These are phyloP conservation scores for Termitomyces sp. DNA, from an alignment of 768 basidiomycete genomes.

Conservation along the genomic window DNA sequence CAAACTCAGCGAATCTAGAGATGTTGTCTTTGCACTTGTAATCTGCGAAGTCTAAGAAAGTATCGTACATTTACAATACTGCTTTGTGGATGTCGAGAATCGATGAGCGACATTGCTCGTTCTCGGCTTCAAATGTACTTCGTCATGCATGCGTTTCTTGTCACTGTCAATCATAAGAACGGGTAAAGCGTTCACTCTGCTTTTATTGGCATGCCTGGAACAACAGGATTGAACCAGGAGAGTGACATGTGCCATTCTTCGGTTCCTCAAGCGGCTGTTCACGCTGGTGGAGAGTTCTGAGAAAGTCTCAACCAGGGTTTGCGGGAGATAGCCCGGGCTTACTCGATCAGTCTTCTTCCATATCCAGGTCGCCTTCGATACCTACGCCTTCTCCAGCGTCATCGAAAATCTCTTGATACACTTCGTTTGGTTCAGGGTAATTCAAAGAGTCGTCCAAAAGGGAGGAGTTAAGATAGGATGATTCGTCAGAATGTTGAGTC, in stretches of 20 bases:
- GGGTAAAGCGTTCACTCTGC: background rate
- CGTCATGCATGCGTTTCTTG: background rate
- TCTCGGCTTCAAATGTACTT: background rate
- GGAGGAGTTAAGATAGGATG: background rate
- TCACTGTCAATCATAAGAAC: background rate
- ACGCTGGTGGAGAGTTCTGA: background rate
- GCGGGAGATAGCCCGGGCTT: background rate
- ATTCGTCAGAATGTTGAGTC: background rate
- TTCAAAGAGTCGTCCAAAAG: background rate
- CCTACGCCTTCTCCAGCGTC: constrained; percentile 63
- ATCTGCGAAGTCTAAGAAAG: background rate
- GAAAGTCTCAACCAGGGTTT: background rate
- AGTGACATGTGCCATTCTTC: background rate
- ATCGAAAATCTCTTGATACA: constrained; percentile 50
- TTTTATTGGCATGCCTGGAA: background rate
- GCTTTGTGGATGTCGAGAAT: background rate
- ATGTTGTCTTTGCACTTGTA: background rate
- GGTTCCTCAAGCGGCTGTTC: background rate
- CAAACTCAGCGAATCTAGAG: background rate
- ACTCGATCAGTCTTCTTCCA: constrained; percentile 47
- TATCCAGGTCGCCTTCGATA: constrained; percentile 66
- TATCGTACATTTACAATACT: background rate
- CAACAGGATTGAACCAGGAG: background rate
- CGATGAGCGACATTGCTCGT: background rate
- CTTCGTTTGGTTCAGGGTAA: constrained; percentile 17